Base-by-base conservation (phyloP, 768 basidiomycete genomes). In the Leccinum fibrillosum region DNA sequence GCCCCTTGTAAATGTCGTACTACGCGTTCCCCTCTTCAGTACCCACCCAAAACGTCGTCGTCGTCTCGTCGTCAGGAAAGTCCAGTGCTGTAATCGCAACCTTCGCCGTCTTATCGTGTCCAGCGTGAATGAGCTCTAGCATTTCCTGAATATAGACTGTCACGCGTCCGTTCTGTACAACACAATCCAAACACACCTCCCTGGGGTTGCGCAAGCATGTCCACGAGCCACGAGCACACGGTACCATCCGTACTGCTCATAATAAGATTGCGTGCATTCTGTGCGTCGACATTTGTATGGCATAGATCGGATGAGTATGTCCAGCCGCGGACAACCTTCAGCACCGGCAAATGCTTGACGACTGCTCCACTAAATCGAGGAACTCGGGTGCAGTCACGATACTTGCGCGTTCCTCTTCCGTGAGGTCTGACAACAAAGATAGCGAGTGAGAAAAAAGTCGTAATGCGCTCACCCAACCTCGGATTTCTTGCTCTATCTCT, bases 161-260 rank as follows among this genome's bases (percentile, higher is more conserved):
- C 55, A 53, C 49, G 34, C 10, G 19, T 42, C 39, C 25, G 8
- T 35, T 54, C 30, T 17, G 12, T 37, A 28, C 8, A 49, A 25
- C 37, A 37, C 39, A 19, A 28, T 50, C 17, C 17, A 34, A 44
- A 26, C 32, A 51, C 39, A 53, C 70, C 2, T 66, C 93, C 94
- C 82, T 98, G 95, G 10, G 97, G 97, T 69, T 96, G 92, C 1
- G 97, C 94, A 45, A 99, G 85, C 95, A 98, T 98, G 75, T 98
- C 97, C 8, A 97, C 92, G 9, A 96, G 77, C 97, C 97, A 99
- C 72, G 91, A 92, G 74, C 97, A 98, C 5, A 99, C 92, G 26
- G 88, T 89, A 2, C 97, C 97, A 72, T 99, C 97, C 11, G 97
- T 98, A 66, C 94, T 97, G 66, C 90, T 92, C 11, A 94, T 94